phyloP scores from a whole-genome alignment of 257 asterid genomes.

The Solanum habrochaites region DNA sequence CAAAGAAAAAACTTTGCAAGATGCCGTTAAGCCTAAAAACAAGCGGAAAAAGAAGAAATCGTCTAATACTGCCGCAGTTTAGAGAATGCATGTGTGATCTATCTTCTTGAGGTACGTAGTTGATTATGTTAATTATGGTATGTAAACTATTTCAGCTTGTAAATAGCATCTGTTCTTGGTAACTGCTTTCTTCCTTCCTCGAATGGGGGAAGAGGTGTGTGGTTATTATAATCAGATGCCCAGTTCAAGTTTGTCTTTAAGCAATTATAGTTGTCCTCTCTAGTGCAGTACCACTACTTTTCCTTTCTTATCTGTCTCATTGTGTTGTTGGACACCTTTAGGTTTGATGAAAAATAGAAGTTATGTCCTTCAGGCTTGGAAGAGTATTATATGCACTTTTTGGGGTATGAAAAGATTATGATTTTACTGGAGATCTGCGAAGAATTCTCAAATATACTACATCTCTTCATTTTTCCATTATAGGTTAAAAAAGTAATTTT shows the following conservation, averaged over 20 bases:
- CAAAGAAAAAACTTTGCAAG: slow-evolving; percentile 47
- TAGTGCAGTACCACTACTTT: background rate
- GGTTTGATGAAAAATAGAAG: background rate
- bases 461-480: background rate
- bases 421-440: background rate
- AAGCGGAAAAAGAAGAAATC: slow-evolving; percentile 46
- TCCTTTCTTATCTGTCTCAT: background rate
- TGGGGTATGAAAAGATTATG: background rate
- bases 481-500: background rate
- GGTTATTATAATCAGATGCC: background rate
- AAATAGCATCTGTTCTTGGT: background rate
- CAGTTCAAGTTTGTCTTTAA: background rate
- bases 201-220: background rate
- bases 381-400: background rate
- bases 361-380: background rate
- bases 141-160: background rate
- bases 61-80: slow-evolving; percentile 26
- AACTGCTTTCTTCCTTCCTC: background rate
- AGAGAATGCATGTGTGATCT: slow-evolving; percentile 1
- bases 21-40: slow-evolving; percentile 85
- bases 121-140: background rate
- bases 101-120: slow-evolving; percentile 3
- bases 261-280: background rate
- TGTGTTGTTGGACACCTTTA: background rate
- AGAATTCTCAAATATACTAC: background rate